Evolutionary conservation across 1,284 basidiomycete species (phyloP), one percentile per base, ranked within the genome.

Genomic region (Cryptococcus sp.): DNA sequence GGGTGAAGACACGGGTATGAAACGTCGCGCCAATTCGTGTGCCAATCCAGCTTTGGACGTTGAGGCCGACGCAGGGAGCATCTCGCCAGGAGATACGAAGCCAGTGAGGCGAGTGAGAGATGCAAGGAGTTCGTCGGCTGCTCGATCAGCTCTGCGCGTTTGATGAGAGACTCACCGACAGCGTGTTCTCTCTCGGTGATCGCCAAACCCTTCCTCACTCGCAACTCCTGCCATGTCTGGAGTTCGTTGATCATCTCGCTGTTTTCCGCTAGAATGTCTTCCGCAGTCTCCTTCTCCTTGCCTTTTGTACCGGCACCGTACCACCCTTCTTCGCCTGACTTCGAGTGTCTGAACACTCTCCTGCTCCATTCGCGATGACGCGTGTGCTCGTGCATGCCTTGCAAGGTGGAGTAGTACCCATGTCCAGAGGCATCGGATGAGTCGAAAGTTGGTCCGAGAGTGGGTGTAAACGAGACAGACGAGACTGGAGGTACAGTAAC

Each of bases 381-480:
- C 6, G 67, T 57, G 15, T 61, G 57, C 60, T 75, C 71, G 56
- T 73, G 73, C 73, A 76, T 74, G 5, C 62, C 64, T 42, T 68
- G 66, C 17, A 73, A 25, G 0, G 74, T 73, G 13, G 61, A 51
- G 50, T 67, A 71, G 54, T 70, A 75, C 13, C 74, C 74, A 25
- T 67, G 54, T 8, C 66, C 68, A 19, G 65, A 54, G 3, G 67
- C 60, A 13, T 53, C 41, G 11, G 62, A 59, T 19, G 75, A 75
- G 56, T 77, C 73, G 54, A 60, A 74, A 5, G 59, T 69, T 1
- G 74, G 72, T 3, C 68, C 74, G 47, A 75, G 76, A 3, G 66
- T 57, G 13, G 75, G 72, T 1, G 71, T 73, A 49, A 66, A 75
- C 2, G 57, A 47, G 8, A 53, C 48, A 0, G 44, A 16, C 0